Evolutionary conservation across 345 rosid species (phyloP).

Genomic region (Cochlearia excelsa): DNA sequence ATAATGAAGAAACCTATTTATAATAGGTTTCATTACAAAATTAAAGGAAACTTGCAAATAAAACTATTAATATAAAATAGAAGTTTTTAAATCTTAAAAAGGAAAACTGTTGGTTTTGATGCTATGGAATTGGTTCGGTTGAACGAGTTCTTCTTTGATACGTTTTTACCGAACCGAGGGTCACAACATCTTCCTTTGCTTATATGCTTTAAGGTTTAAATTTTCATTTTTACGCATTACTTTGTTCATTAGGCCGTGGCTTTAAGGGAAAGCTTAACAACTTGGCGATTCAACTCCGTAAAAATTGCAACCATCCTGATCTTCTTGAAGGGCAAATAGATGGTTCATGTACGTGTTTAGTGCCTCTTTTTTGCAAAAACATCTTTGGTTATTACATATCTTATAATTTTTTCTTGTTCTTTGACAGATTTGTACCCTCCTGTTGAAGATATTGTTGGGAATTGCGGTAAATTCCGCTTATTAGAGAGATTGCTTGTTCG

Average conservation of each 20-base stretch:
- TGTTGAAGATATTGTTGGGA: constrained; percentile 68
- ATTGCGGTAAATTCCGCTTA: constrained; percentile 89
- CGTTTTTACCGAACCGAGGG: too few relatives aligned
- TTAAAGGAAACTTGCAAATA: too few relatives aligned
- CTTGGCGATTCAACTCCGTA: constrained; percentile 74
- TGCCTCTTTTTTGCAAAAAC: constrained; percentile 9
- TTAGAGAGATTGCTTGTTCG: constrained; percentile 63
- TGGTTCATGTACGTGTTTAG: constrained; percentile 59
- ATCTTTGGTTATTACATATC: not conserved
- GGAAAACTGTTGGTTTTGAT: too few relatives aligned
- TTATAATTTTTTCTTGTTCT: constrained; percentile 16
- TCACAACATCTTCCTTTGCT: not conserved
- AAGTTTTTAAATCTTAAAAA: too few relatives aligned
- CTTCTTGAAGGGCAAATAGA: constrained; percentile 61
- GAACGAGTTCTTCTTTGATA: too few relatives aligned
- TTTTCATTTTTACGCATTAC: constrained; percentile 13
- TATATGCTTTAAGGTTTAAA: not conserved
- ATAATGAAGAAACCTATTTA: too few relatives aligned
- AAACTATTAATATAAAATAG: too few relatives aligned
- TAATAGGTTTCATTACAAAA: too few relatives aligned
- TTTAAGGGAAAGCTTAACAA: constrained; percentile 74
- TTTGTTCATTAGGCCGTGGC: constrained; percentile 40
- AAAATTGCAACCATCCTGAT: constrained; percentile 99
- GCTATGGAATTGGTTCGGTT: too few relatives aligned
- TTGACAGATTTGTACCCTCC: constrained; percentile 73